phyloP scores from a whole-genome alignment of 257 asterid genomes.

The Primulina eburnea region DNA sequence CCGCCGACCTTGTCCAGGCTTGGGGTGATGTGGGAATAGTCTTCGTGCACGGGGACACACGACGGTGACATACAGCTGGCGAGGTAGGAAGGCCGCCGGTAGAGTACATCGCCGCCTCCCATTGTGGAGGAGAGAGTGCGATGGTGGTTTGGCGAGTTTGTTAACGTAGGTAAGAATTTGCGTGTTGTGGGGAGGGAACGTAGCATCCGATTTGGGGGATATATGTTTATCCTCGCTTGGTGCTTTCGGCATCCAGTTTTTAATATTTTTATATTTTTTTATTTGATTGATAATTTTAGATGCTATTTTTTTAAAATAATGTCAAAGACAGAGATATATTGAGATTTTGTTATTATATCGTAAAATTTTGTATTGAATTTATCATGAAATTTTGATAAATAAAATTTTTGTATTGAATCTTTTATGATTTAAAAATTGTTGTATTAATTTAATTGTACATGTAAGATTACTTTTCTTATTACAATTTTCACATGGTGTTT shows the following conservation, averaged over 20 bases:
- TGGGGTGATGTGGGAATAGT: conserved; percentile 41
- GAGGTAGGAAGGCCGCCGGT: conserved; percentile 43
- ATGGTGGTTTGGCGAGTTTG: background rate
- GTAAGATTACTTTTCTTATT: too few species aligned
- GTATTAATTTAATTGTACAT: too few species aligned
- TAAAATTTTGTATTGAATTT: too few species aligned
- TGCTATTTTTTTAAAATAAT: too few species aligned
- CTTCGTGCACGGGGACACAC: conserved; percentile 58
- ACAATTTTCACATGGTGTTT: too few species aligned
- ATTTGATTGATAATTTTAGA: too few species aligned
- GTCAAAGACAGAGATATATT: too few species aligned
- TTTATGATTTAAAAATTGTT: too few species aligned
- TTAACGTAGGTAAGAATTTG: background rate
- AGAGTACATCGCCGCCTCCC: conserved; percentile 30
- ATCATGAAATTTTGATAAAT: too few species aligned
- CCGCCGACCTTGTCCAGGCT: conserved; percentile 1
- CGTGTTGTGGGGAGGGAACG: background rate
- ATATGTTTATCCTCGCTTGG: background rate
- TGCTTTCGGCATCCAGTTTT: background rate
- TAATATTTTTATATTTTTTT: too few species aligned
- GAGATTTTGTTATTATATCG: too few species aligned
- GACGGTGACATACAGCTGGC: conserved; percentile 65
- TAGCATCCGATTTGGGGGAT: background rate
- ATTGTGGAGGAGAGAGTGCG: background rate
- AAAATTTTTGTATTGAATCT: too few species aligned